Evolutionary conservation across 73 alveolate species (phyloP).

Genomic region (Tetrahymena thermophila): DNA sequence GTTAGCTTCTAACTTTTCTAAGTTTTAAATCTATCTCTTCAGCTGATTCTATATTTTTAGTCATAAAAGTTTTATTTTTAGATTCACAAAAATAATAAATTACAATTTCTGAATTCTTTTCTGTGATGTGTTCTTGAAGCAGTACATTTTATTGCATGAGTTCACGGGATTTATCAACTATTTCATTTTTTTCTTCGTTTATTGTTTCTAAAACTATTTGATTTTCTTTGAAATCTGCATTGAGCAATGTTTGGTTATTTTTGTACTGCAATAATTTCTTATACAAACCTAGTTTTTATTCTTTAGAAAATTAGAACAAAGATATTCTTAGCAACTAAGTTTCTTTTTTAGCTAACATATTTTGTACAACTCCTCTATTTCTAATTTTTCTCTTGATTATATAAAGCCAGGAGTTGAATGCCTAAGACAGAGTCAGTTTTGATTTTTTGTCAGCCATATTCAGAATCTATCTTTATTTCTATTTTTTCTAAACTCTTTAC

Average conservation of each 20-base stretch:
- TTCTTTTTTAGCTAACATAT: not conserved
- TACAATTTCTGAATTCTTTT: not conserved
- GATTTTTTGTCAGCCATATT: not conserved
- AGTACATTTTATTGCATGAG: not conserved
- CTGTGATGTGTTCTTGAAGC: not conserved
- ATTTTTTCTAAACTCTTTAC: not conserved
- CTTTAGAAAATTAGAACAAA: not conserved
- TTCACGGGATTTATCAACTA: not conserved
- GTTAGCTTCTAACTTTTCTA: not conserved
- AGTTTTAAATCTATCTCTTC: not conserved
- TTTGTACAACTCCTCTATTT: not conserved
- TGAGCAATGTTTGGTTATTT: not conserved
- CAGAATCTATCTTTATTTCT: not conserved
- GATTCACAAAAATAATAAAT: not conserved
- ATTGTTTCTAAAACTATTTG: not conserved
- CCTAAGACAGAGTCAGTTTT: not conserved
- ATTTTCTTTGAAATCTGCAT: not conserved
- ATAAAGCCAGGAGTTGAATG: not conserved
- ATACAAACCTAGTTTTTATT: not conserved
- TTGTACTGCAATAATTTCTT: not conserved
- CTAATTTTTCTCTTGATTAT: not conserved
- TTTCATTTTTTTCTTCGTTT: not conserved
- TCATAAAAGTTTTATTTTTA: not conserved
- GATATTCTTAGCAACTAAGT: not conserved
- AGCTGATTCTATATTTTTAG: not conserved